phyloP scores from a whole-genome alignment of 2,329 filamentous ascomycete genomes.

The Exophiala alcalophila region DNA sequence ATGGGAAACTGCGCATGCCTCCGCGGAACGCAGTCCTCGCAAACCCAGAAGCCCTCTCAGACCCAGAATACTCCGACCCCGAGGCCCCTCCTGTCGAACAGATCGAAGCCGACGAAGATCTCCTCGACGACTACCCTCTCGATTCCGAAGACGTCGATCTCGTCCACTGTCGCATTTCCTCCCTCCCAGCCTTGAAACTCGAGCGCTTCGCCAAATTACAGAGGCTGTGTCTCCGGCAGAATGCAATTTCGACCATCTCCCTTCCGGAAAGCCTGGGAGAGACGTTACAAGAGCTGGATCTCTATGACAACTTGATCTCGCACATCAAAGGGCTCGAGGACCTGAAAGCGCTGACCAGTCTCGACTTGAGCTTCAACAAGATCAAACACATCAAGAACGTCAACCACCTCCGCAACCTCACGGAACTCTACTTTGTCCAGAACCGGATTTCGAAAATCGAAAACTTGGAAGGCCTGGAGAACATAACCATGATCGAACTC shows the following conservation, averaged over 20 bases:
- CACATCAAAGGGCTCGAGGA: slow-evolving; percentile 81
- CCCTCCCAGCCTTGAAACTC: slow-evolving; percentile 73
- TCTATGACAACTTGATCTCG: slow-evolving; percentile 93
- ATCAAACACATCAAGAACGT: slow-evolving; percentile 97
- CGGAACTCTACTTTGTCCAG: slow-evolving; percentile 86
- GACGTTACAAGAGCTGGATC: slow-evolving; percentile 77
- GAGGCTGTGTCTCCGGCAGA: slow-evolving; percentile 87
- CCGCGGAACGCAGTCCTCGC: slow-evolving; percentile 65
- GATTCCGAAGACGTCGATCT: slow-evolving; percentile 72
- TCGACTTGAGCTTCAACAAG: slow-evolving; percentile 98
- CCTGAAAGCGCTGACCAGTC: slow-evolving; percentile 68
- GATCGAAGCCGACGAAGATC: slow-evolving; percentile 75
- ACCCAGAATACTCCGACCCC: slow-evolving; percentile 79
- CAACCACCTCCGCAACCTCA: slow-evolving; percentile 70
- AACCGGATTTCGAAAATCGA: slow-evolving; percentile 92
- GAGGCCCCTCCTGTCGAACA: slow-evolving; percentile 66
- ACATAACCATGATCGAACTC: slow-evolving; percentile 80
- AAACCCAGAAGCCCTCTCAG: slow-evolving; percentile 79
- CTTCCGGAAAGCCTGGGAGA: slow-evolving; percentile 64
- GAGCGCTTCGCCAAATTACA: slow-evolving; percentile 75
- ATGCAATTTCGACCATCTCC: slow-evolving; percentile 76
- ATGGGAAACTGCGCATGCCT: slow-evolving; percentile 42
- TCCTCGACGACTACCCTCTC: slow-evolving; percentile 54
- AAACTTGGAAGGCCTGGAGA: slow-evolving; percentile 69
- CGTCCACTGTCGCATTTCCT: slow-evolving; percentile 79